Evolutionary conservation across 2,329 filamentous ascomycete species (phyloP).

Genomic region (Stagonosporopsis vannaccii): DNA sequence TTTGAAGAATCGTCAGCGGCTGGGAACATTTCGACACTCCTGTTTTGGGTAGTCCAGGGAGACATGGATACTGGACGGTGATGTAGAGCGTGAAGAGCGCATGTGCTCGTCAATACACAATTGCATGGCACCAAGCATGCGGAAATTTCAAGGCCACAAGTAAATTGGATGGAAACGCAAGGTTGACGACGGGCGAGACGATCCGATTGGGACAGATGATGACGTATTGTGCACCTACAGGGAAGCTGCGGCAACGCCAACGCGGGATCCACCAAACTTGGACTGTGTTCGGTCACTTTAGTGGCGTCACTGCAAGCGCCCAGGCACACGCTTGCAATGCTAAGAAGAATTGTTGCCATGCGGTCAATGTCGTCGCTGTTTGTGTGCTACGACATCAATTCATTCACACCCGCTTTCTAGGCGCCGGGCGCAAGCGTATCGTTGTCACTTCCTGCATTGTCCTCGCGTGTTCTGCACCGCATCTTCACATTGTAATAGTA

Average conservation of each 20-base stretch:
- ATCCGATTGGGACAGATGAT: conserved; percentile 1
- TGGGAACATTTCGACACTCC: background rate
- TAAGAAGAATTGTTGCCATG: conserved; percentile 11
- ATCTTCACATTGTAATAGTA: background rate
- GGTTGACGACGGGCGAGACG: background rate
- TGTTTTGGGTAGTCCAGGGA: too few relatives aligned
- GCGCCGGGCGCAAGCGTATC: conserved; percentile 4
- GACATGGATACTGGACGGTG: background rate
- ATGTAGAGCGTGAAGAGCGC: background rate
- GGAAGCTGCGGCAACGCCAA: conserved; percentile 14
- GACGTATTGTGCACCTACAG: conserved; percentile 13
- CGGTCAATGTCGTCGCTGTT: conserved; percentile 4
- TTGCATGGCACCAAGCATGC: conserved; percentile 17
- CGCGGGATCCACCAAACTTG: conserved; percentile 14
- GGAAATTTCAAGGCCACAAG: conserved; percentile 3
- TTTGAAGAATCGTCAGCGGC: conserved; percentile 1
- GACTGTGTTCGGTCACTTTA: background rate
- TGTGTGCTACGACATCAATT: conserved; percentile 4
- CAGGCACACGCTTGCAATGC: conserved; percentile 13
- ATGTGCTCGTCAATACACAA: conserved; percentile 1
- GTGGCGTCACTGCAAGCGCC: conserved; percentile 18
- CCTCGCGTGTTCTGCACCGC: background rate
- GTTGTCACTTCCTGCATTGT: background rate
- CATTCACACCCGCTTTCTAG: conserved; percentile 5
- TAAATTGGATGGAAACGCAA: conserved; percentile 1